phyloP scores from a whole-genome alignment of 2,329 filamentous ascomycete genomes.

The Hypoxylon sp. region DNA sequence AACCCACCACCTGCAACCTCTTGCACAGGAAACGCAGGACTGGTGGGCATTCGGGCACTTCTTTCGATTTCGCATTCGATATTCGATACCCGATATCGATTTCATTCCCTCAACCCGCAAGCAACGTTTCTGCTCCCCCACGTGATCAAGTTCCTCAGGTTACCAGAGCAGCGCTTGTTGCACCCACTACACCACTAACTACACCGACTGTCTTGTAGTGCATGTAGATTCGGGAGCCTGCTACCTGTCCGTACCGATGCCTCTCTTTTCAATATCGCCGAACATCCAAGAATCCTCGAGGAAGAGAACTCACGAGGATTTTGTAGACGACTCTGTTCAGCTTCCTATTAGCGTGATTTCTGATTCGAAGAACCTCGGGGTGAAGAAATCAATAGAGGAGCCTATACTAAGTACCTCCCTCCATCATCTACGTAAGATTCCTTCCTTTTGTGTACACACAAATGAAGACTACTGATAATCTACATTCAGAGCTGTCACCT shows the following conservation, averaged over 20 bases:
- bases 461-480: constrained; percentile 26
- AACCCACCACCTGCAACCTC: constrained; percentile 3
- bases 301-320: constrained; percentile 63
- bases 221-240: constrained; percentile 21
- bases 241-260: constrained; percentile 54
- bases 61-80: neutral
- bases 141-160: neutral
- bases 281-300: constrained; percentile 61
- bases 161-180: too few species aligned
- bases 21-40: constrained; percentile 11
- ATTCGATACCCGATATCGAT: too few species aligned
- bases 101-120: neutral
- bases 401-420: constrained; percentile 32
- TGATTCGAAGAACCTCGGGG: constrained; percentile 37
- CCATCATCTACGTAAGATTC: constrained; percentile 39
- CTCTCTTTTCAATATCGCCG: constrained; percentile 60
- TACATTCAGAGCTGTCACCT: constrained; percentile 34
- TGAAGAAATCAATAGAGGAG: constrained; percentile 37
- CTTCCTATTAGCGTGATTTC: constrained; percentile 43
- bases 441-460: constrained; percentile 3
- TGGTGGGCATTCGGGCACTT: constrained; percentile 5
- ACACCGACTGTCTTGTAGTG: constrained; percentile 14
- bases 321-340: constrained; percentile 45
- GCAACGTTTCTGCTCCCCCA: neutral
- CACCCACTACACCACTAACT: neutral